Evolutionary conservation across 768 basidiomycete species (phyloP).

Genomic region (Trametes sanguinea): DNA sequence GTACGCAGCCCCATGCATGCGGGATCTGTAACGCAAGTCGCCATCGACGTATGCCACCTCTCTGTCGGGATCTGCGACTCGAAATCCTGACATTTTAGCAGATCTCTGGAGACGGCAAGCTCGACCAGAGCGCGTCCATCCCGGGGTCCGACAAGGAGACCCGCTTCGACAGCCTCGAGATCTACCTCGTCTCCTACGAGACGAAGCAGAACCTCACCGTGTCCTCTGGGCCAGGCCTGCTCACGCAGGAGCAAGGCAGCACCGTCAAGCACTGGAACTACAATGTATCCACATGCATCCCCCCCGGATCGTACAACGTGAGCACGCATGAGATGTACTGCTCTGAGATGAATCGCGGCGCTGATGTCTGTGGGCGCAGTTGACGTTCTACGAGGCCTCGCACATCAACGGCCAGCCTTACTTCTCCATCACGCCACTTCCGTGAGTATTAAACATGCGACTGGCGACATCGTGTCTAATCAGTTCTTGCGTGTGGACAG

Average conservation of each 20-base stretch:
- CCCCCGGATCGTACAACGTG: constrained; percentile 46
- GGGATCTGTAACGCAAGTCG: constrained; percentile 35
- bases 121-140: constrained; percentile 36
- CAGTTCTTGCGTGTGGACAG: neutral
- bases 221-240: constrained; percentile 41
- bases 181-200: constrained; percentile 47
- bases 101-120: constrained; percentile 49
- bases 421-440: constrained; percentile 47
- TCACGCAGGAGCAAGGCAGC: constrained; percentile 43
- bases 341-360: neutral
- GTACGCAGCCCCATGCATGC: constrained; percentile 33
- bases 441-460: constrained; percentile 28
- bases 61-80: neutral
- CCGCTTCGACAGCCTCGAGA: constrained; percentile 43
- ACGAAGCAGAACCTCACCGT: constrained; percentile 46
- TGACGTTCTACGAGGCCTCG: constrained; percentile 52
- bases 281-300: constrained; percentile 45
- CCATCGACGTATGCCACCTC: constrained; percentile 35
- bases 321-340: constrained; percentile 15
- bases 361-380: constrained; percentile 30
- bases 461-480: constrained; percentile 24
- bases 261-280: constrained; percentile 43
- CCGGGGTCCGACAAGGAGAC: constrained; percentile 40
- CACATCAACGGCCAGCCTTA: constrained; percentile 38
- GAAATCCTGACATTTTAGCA: constrained; percentile 1